Evolutionary conservation across 2,329 filamentous ascomycete species (phyloP).

Genomic region (Phialemoniopsis sp.): DNA sequence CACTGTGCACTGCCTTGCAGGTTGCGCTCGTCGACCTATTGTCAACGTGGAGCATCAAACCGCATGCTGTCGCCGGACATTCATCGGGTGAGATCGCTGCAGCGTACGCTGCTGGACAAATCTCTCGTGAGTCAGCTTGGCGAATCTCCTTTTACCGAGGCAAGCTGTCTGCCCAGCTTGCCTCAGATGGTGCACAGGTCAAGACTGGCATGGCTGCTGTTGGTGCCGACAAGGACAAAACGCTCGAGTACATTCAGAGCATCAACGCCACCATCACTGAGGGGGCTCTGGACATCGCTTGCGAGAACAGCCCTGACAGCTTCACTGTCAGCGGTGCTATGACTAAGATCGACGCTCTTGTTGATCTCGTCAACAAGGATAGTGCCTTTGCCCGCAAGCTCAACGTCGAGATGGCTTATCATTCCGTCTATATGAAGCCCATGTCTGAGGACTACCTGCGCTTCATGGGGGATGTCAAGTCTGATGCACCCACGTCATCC

Average conservation of each 20-base stretch:
- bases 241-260: conserved; percentile 7
- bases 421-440: conserved; percentile 22
- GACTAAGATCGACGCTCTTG: conserved; percentile 12
- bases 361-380: conserved; percentile 9
- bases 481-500: not conserved
- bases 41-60: conserved; percentile 19
- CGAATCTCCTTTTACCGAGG: conserved; percentile 34
- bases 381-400: conserved; percentile 18
- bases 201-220: conserved; percentile 18
- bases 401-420: conserved; percentile 24
- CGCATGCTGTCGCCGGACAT: conserved; percentile 33
- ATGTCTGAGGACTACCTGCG: conserved; percentile 13
- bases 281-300: conserved; percentile 10
- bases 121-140: conserved; percentile 29
- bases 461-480: conserved; percentile 9
- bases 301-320: conserved; percentile 16
- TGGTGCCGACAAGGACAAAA: conserved; percentile 13
- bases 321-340: conserved; percentile 17
- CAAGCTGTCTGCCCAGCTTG: conserved; percentile 15
- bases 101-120: conserved; percentile 31
- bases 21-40: conserved; percentile 36
- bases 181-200: conserved; percentile 7
- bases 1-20: conserved; percentile 30
- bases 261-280: conserved; percentile 8
- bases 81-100: conserved; percentile 39